Conservation (phyloP, 208 protist species). For the Crithidia brevicula region DNA sequence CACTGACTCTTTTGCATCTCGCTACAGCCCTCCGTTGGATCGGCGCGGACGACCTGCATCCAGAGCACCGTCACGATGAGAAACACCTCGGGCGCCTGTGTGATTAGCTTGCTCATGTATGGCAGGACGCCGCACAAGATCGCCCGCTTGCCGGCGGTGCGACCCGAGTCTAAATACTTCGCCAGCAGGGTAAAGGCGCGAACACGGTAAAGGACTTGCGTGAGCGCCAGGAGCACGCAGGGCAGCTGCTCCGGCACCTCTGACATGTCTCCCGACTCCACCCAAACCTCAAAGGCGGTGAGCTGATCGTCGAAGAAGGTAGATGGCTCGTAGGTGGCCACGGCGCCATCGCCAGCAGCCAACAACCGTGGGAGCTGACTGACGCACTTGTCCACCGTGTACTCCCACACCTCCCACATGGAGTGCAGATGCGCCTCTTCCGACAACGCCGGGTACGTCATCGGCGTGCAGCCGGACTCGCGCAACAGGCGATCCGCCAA, state of each 20-base stretch:
- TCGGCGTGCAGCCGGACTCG: slow-evolving; percentile 94
- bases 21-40: slow-evolving; percentile 55
- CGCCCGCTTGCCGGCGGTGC: slow-evolving; percentile 95
- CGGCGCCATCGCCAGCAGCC: slow-evolving; percentile 9
- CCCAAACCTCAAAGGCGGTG: slow-evolving; percentile 99
- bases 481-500: slow-evolving; percentile 97
- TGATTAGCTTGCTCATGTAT: slow-evolving; percentile 97
- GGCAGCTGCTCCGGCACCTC: slow-evolving; percentile 96
- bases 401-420: slow-evolving; percentile 97
- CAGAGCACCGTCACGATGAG: slow-evolving; percentile 82
- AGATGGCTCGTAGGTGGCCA: slow-evolving; percentile 72
- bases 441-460: slow-evolving; percentile 94
- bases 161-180: slow-evolving; percentile 96
- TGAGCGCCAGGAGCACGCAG: slow-evolving; percentile 97
- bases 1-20: slow-evolving; percentile 64
- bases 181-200: slow-evolving; percentile 96
- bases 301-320: slow-evolving; percentile 98
- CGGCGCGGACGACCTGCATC: slow-evolving; percentile 83
- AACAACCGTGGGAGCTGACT: slow-evolving; percentile 92
- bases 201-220: slow-evolving; percentile 92
- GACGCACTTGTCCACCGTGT: slow-evolving; percentile 92
- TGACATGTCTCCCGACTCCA: slow-evolving; percentile 92
- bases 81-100: slow-evolving; percentile 75
- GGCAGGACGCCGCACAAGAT: slow-evolving; percentile 98
- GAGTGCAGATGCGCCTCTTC: slow-evolving; percentile 94